A percentile compares a stretch with the other conserved stretches of the same genome.
Evolutionary conservation across 441 rosid species (phyloP).

Genomic region (Populus hybrid): DNA sequence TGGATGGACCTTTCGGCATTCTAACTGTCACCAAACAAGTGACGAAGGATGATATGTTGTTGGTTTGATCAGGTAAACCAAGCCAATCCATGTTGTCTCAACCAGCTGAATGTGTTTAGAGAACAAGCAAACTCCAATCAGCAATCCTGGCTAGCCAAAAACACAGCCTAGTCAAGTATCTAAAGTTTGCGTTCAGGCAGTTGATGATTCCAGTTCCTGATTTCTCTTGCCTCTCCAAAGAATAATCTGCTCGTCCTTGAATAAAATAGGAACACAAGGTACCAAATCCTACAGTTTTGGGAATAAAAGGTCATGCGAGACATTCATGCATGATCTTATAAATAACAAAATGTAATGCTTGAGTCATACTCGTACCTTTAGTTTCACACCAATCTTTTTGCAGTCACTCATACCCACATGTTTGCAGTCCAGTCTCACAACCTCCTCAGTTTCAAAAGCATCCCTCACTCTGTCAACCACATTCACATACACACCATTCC

Average conservation of each 20-base stretch:
- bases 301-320: not conserved
- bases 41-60: not conserved
- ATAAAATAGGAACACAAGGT: conserved; percentile 74
- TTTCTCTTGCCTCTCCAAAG: conserved; percentile 66
- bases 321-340: not conserved
- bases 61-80: not conserved
- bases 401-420: conserved; percentile 79
- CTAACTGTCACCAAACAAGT: not conserved
- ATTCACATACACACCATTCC: conserved; percentile 82
- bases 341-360: not conserved
- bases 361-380: conserved; percentile 44
- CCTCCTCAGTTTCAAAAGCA: conserved; percentile 61
- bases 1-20: not conserved
- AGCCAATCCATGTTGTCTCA: not conserved
- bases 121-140: not conserved
- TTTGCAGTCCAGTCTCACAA: conserved; percentile 76
- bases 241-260: conserved; percentile 79
- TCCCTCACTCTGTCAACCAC: conserved; percentile 73
- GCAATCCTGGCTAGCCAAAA: not conserved
- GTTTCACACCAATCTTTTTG: conserved; percentile 79
- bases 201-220: conserved; percentile 10
- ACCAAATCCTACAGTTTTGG: conserved; percentile 68
- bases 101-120: not conserved
- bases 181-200: not conserved
- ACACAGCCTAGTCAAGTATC: no score